phyloP scores from a whole-genome alignment of 2,329 filamentous ascomycete species.

The Xylaria sp. region DNA sequence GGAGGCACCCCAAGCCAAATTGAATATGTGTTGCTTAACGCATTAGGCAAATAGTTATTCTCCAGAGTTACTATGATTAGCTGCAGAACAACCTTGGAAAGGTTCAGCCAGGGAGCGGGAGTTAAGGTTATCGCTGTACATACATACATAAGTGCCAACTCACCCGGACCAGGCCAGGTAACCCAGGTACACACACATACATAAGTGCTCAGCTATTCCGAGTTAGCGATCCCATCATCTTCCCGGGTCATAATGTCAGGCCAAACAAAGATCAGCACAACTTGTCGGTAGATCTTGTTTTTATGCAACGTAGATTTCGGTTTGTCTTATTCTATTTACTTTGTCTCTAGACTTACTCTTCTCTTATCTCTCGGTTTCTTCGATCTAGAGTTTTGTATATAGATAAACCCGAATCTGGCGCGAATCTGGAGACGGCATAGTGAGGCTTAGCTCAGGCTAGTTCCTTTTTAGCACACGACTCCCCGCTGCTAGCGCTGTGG shows the following conservation, averaged over 20 bases:
- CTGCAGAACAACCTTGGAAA: neutral
- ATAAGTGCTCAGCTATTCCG: neutral
- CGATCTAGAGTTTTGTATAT: neutral
- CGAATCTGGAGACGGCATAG: neutral
- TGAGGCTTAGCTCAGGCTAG: constrained; percentile 4
- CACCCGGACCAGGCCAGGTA: neutral
- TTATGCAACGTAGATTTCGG: neutral
- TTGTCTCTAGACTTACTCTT: neutral
- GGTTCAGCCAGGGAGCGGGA: neutral
- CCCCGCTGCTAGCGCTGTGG: neutral
- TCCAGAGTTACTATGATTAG: neutral
- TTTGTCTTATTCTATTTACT: neutral
- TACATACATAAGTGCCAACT: neutral
- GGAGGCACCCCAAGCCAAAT: neutral
- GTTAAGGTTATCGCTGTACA: neutral
- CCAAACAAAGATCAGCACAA: constrained; percentile 8
- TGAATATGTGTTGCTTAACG: neutral
- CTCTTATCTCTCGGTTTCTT: neutral
- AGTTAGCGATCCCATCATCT: constrained; percentile 7
- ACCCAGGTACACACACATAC: neutral
- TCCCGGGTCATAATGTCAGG: neutral
- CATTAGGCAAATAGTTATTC: neutral
- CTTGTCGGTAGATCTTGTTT: neutral
- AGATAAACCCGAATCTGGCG: neutral
- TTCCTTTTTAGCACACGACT: neutral